Percentiles rank a stretch among this genome's conserved stretches.
These are phyloP conservation scores for Melanopsichium pennsylvanicum DNA, from an alignment of 1,284 basidiomycete species.

Conservation along the genomic window DNA sequence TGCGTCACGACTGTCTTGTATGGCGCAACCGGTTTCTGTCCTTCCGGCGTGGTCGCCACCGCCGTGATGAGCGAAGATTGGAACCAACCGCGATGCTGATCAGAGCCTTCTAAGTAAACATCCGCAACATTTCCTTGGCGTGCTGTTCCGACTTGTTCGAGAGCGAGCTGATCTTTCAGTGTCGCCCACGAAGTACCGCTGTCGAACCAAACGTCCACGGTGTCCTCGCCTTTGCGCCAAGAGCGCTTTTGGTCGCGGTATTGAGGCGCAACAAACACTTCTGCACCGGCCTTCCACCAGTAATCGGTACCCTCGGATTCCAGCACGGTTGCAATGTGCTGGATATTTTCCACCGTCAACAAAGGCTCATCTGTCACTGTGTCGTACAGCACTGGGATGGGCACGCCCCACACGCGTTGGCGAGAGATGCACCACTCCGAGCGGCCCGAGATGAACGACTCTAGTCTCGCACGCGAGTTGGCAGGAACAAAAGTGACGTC, in stretches of 20 bases:
- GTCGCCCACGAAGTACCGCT: slow-evolving; percentile 94
- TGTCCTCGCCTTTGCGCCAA: slow-evolving; percentile 76
- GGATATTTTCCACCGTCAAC: slow-evolving; percentile 75
- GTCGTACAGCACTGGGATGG: slow-evolving; percentile 88
- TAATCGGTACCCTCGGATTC: slow-evolving; percentile 77
- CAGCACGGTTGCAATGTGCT: slow-evolving; percentile 80
- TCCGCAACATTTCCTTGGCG: slow-evolving; percentile 72
- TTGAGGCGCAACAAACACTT: slow-evolving; percentile 73
- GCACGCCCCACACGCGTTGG: slow-evolving; percentile 97
- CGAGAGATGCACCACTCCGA: slow-evolving; percentile 99
- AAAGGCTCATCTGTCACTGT: slow-evolving; percentile 72
- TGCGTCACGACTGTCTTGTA: slow-evolving; percentile 89
- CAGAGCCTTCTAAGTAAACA: slow-evolving; percentile 91
- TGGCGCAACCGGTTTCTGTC: slow-evolving; percentile 69
- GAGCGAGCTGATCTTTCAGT: slow-evolving; percentile 68
- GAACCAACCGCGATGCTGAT: slow-evolving; percentile 99
- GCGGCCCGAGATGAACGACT: slow-evolving; percentile 82
- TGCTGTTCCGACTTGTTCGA: not conserved
- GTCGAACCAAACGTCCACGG: slow-evolving; percentile 99
- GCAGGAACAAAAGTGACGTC: slow-evolving; percentile 80
- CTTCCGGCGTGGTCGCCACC: slow-evolving; percentile 69
- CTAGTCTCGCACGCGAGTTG: slow-evolving; percentile 71
- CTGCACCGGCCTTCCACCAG: slow-evolving; percentile 90
- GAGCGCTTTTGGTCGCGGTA: slow-evolving; percentile 26
- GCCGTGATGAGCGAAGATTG: slow-evolving; percentile 91